These are phyloP conservation scores for Teunomyces panamensis DNA, from an alignment of 805 yeast genomes.

Conservation along the genomic window DNA sequence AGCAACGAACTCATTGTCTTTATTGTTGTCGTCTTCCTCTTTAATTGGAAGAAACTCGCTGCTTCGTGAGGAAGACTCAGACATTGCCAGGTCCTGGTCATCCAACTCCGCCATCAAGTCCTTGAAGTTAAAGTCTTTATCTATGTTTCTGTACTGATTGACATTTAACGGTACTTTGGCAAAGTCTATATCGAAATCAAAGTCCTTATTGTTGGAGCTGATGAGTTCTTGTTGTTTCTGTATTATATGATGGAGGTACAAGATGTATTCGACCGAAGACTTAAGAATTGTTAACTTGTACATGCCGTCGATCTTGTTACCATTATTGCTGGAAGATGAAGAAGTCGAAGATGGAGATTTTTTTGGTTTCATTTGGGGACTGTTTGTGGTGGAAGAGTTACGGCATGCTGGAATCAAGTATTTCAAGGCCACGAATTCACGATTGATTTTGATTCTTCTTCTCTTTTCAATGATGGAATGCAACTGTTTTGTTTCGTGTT, in stretches of 20 bases:
- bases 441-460: constrained; percentile 72
- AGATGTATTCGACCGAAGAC: constrained; percentile 78
- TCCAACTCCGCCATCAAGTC: constrained; percentile 15
- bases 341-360: constrained; percentile 4
- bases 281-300: constrained; percentile 78
- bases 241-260: constrained; percentile 61
- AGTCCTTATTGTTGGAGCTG: constrained; percentile 11
- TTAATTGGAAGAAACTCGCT: background rate
- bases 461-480: constrained; percentile 81
- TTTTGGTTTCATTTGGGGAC: constrained; percentile 19
- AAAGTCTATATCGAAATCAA: constrained; percentile 43
- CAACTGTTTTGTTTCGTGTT: constrained; percentile 41
- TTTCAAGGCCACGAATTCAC: constrained; percentile 80
- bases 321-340: constrained; percentile 16
- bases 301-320: constrained; percentile 56
- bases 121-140: constrained; percentile 52
- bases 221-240: constrained; percentile 49
- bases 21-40: constrained; percentile 5
- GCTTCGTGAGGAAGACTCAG: background rate
- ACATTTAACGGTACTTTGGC: constrained; percentile 56
- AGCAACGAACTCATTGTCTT: constrained; percentile 3
- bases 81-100: background rate
- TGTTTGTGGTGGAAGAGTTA: constrained; percentile 15
- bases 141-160: constrained; percentile 58
- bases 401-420: constrained; percentile 78